Conservation (phyloP, 805 yeast species). For the Candida palmyrensis region DNA sequence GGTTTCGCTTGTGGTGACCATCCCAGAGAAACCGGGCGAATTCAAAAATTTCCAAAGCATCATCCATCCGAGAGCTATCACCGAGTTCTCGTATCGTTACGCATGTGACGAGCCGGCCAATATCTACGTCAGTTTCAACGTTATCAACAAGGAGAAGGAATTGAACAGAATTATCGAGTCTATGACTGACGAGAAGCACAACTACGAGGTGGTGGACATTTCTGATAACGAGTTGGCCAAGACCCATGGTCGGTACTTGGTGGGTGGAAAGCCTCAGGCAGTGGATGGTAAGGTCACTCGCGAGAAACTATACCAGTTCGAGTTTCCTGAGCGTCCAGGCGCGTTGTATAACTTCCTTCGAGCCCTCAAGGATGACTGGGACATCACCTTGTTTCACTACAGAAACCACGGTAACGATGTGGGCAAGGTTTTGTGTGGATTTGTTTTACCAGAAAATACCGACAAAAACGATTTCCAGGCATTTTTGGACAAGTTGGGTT, state of each 20-base stretch:
- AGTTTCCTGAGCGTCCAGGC: conserved; percentile 97
- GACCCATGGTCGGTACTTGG: conserved; percentile 91
- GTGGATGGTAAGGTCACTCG: conserved; percentile 43
- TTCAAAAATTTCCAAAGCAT: conserved; percentile 71
- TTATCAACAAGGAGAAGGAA: conserved; percentile 71
- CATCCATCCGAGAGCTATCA: conserved; percentile 82
- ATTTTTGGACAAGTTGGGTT: conserved; percentile 70
- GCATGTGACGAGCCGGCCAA: conserved; percentile 54
- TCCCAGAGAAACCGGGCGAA: conserved; percentile 92
- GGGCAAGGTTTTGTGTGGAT: conserved; percentile 88
- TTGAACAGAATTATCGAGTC: conserved; percentile 56
- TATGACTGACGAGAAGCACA: conserved; percentile 60
- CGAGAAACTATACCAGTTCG: conserved; percentile 79
- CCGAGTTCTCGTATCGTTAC: conserved; percentile 91
- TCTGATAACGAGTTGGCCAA: conserved; percentile 94
- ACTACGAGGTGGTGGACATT: conserved; percentile 66
- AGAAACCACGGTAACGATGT: conserved; percentile 96
- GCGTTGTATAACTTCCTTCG: conserved; percentile 79
- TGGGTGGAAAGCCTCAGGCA: conserved; percentile 74
- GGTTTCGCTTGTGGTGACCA: conserved; percentile 82
- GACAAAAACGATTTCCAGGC: conserved; percentile 59
- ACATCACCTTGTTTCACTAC: conserved; percentile 90
- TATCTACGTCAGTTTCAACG: conserved; percentile 85
- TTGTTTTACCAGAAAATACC: conserved; percentile 68
- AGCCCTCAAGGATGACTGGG: conserved; percentile 75